These are phyloP conservation scores for Phytopythium helicoides DNA, from an alignment of 352 stramenopile species.

Conservation along the genomic window DNA sequence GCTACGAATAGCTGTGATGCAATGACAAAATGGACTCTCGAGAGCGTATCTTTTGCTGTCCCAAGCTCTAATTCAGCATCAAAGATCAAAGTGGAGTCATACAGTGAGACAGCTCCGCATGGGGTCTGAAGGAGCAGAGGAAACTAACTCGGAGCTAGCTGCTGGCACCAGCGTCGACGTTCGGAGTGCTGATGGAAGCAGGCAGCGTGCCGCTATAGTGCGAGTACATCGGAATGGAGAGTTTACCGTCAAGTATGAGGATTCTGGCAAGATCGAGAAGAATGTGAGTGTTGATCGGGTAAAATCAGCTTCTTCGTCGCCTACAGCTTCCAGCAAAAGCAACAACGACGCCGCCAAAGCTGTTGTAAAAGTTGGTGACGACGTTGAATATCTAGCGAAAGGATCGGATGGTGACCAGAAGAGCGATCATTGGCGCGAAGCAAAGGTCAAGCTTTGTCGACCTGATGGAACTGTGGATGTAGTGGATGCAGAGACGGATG, in stretches of 20 bases:
- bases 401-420: conserved; percentile 8
- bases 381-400: conserved; percentile 12
- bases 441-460: conserved; percentile 23
- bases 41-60: too few relatives aligned
- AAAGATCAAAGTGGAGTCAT: too few relatives aligned
- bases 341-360: background rate
- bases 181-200: conserved; percentile 6
- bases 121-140: background rate
- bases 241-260: conserved; percentile 31
- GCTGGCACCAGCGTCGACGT: conserved; percentile 10
- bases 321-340: background rate
- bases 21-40: too few relatives aligned
- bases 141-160: background rate
- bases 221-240: conserved; percentile 36
- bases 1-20: too few relatives aligned
- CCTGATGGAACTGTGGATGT: conserved; percentile 32
- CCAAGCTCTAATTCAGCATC: too few relatives aligned
- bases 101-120: background rate
- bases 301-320: too few relatives aligned
- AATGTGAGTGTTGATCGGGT: conserved; percentile 26
- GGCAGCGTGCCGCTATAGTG: conserved; percentile 21
- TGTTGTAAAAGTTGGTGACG: conserved; percentile 9
- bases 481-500: conserved; percentile 22
- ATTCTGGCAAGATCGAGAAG: conserved; percentile 31
- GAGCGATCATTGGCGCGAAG: conserved; percentile 26